Base-by-base conservation (phyloP, 768 basidiomycete genomes). In the Termitomyces sp. region DNA sequence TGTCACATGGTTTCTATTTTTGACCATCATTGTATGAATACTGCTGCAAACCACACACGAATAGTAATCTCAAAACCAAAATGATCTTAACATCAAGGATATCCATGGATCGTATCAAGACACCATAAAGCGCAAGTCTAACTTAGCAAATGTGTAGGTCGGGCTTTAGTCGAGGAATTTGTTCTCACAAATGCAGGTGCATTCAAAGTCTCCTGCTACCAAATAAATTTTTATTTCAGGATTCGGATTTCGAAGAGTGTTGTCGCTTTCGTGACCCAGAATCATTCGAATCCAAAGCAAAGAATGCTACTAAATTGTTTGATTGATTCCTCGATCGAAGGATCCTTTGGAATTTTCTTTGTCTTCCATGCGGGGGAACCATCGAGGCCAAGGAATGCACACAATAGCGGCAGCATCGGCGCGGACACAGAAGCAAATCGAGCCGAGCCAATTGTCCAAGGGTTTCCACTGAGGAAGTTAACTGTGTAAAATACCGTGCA, bases 181-280 rank as follows among this genome's bases (percentile, higher is more conserved):
- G 16, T 35, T 63, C 43, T 79, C 80, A 61, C 83, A 81, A 10
- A 76, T 70, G 23, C 82, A 81, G 61, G 79, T 84, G 4, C 32
- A 77, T 67, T 83, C 83, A 73, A 85, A 83, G 54, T 82, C 79
- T n/a, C 81, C 80, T 16, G 72, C 69, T 69, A 66, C 70, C 79
- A 82, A 54, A 73, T 76, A 40, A 1, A 83, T 61, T 41, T 75
- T 82, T 53, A 82, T 73, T 40, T 79, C 73, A 6, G 77, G 75
- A 72, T 40, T 79, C 73, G 5, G 77, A 75, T 3, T 71, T 76
- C 65, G 70, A 28, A 83, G 68, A 13, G 63, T 30, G 49, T 65
- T 64, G 58, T 82, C 82, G 40, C 79, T 83, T 83, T 55, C 38
- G 51, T 43, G 52, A 38, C 26, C 6, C 13, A 32, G 18, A 35